Evolutionary conservation across 345 rosid species (phyloP).

Genomic region (Balakata baccata): DNA sequence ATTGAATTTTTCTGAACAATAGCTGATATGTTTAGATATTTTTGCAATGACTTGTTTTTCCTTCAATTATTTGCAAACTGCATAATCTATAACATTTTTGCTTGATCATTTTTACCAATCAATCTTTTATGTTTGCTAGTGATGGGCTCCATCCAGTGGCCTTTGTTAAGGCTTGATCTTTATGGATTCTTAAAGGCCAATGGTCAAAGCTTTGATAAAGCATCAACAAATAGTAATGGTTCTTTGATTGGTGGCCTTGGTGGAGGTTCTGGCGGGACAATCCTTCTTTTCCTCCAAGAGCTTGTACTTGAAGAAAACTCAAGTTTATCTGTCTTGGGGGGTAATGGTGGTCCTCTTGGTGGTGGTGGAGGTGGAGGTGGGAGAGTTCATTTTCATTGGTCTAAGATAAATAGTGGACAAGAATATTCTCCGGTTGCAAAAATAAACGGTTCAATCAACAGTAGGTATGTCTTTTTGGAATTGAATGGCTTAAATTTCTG

Average conservation of each 20-base stretch:
- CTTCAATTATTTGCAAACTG: slow-evolving; percentile 6
- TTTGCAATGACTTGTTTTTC: neutral
- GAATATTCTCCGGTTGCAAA: slow-evolving; percentile 81
- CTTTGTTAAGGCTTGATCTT: slow-evolving; percentile 61
- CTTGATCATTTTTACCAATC: slow-evolving; percentile 17
- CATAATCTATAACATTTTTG: neutral
- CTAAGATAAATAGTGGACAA: slow-evolving; percentile 61
- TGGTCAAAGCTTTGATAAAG: slow-evolving; percentile 70
- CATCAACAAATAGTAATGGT: slow-evolving; percentile 36
- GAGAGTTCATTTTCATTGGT: slow-evolving; percentile 98
- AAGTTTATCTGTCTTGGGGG: slow-evolving; percentile 69
- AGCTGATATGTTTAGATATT: slow-evolving; percentile 1
- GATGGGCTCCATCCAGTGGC: slow-evolving; percentile 87
- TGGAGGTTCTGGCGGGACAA: slow-evolving; percentile 96
- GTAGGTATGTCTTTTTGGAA: slow-evolving; percentile 45
- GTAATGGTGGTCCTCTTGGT: slow-evolving; percentile 77
- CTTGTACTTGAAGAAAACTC: slow-evolving; percentile 65
- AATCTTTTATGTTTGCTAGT: slow-evolving; percentile 46
- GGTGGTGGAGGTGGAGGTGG: slow-evolving; percentile 99
- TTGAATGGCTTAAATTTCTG: neutral
- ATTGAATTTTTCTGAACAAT: slow-evolving; percentile 9
- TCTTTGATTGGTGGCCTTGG: slow-evolving; percentile 86
- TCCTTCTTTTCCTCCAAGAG: slow-evolving; percentile 92
- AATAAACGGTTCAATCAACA: slow-evolving; percentile 60
- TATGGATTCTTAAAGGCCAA: slow-evolving; percentile 74